Base-by-base conservation (phyloP, 345 rosid species). In the Iberis pinnata region DNA sequence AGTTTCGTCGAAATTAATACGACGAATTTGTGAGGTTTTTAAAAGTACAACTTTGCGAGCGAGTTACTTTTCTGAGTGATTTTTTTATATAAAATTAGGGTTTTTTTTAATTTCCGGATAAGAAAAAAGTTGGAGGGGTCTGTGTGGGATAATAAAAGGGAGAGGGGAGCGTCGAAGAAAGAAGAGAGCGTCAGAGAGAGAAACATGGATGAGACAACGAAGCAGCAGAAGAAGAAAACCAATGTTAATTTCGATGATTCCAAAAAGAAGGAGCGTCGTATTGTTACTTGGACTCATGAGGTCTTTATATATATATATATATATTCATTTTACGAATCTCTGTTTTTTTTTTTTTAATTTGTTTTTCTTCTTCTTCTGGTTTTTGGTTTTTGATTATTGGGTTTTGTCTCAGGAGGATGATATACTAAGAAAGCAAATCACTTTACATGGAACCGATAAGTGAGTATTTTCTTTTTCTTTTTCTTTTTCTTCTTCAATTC, bases 201-300 rank as follows among this genome's bases (percentile, higher is more conserved):
- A 35, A 32, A 64, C 12, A 76, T 79, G 87, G 71, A 76, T 72
- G 83, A 73, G 63, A 38, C 76, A 44, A 78, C 56, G 78, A 78
- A 73, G 76, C 76, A 67, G 77, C 75, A 67, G 71, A 80, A 56
- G 76, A 80, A 74, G 74, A 80, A 58, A 59, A 70, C 65, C 75
- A 68, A 24, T 18, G 66, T 35, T 67, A 49, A 33, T 48, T 65
- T 60, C 76, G 88, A 83, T 59, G 87, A 79, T 63, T 76, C 79
- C 65, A 82, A 78, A 78, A 89, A 81, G 88, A 89, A 89, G 83
- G 93, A 89, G 70, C 76, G 95, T 36, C 95, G 78, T 66, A 78
- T 84, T 53, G 93, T 84, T 57, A 75, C 85, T 7, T 84, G 93
- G 93, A 56, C 78, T 53, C 86, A 61, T 47, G 77, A 87, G 98